These are phyloP conservation scores for Iberis pinnata DNA, from an alignment of 345 rosid genomes.

Conservation along the genomic window DNA sequence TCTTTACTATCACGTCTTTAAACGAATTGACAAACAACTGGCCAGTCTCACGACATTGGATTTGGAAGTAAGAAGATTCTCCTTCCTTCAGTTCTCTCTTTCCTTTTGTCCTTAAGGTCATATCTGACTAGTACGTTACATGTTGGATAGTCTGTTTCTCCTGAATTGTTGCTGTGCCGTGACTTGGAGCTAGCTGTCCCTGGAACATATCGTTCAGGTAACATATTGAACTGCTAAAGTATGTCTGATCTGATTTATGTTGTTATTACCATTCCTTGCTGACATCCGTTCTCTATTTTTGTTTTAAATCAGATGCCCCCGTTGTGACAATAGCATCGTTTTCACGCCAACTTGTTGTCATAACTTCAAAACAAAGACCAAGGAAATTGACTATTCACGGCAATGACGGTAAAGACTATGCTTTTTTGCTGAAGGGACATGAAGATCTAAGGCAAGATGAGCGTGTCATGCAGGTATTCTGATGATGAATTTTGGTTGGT, in stretches of 20 bases:
- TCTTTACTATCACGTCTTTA: slow-evolving; percentile 91
- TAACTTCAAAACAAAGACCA: slow-evolving; percentile 91
- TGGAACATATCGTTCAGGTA: slow-evolving; percentile 93
- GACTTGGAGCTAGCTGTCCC: slow-evolving; percentile 97
- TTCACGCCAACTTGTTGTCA: slow-evolving; percentile 84
- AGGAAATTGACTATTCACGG: slow-evolving; percentile 94
- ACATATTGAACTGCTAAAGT: slow-evolving; percentile 12
- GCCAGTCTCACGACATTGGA: slow-evolving; percentile 86
- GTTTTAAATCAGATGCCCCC: slow-evolving; percentile 47
- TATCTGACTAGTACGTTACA: slow-evolving; percentile 14
- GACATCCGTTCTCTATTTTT: background rate
- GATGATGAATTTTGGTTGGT: slow-evolving; percentile 7
- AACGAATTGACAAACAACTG: slow-evolving; percentile 92
- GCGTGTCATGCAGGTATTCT: slow-evolving; percentile 95
- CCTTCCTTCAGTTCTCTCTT: slow-evolving; percentile 15
- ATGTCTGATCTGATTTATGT: slow-evolving; percentile 16
- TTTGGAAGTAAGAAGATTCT: slow-evolving; percentile 59
- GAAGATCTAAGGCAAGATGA: slow-evolving; percentile 99
- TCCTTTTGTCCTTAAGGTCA: background rate
- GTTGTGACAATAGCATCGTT: slow-evolving; percentile 91
- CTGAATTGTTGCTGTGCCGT: slow-evolving; percentile 80
- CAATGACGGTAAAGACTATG: slow-evolving; percentile 84
- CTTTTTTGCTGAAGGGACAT: slow-evolving; percentile 93
- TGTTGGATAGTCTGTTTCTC: slow-evolving; percentile 79
- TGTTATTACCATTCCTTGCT: slow-evolving; percentile 7